A percentile compares a stretch with the other conserved stretches of the same genome.
Conservation (phyloP, 208 protist genomes). For the Giardia duodenalis region DNA sequence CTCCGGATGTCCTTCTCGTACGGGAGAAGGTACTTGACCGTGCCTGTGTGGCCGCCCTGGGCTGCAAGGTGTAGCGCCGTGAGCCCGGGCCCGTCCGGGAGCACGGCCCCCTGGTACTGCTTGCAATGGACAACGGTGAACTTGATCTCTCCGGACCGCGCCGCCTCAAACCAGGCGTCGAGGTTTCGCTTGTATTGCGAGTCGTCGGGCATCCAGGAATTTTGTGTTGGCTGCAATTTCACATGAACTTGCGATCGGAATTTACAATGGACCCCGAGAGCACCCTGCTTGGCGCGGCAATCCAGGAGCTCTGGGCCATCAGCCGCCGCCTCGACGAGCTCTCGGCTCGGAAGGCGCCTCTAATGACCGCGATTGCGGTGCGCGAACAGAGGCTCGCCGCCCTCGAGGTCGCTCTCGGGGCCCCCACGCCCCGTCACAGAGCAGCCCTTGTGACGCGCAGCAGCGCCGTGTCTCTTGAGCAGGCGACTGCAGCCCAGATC, state of each 20-base stretch:
- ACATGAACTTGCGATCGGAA: not conserved
- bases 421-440: not conserved
- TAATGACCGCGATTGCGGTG: not conserved
- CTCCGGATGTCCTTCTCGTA: not conserved
- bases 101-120: not conserved
- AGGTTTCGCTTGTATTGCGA: not conserved
- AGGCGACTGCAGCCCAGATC: not conserved
- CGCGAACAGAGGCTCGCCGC: not conserved
- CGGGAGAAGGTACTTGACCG: not conserved
- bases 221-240: not conserved
- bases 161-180: not conserved
- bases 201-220: not conserved
- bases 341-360: not conserved
- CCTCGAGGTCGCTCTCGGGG: not conserved
- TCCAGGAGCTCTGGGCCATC: not conserved
- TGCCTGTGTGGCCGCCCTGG: not conserved
- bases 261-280: not conserved
- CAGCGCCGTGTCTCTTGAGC: not conserved
- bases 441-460: not conserved
- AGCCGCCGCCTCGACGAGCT: not conserved
- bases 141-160: not conserved
- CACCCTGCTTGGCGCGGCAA: not conserved
- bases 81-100: not conserved
- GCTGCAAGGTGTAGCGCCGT: not conserved
- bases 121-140: constrained; percentile 4